These are phyloP conservation scores for Botrytis aclada DNA, from an alignment of 2,329 filamentous ascomycete genomes.

Conservation along the genomic window DNA sequence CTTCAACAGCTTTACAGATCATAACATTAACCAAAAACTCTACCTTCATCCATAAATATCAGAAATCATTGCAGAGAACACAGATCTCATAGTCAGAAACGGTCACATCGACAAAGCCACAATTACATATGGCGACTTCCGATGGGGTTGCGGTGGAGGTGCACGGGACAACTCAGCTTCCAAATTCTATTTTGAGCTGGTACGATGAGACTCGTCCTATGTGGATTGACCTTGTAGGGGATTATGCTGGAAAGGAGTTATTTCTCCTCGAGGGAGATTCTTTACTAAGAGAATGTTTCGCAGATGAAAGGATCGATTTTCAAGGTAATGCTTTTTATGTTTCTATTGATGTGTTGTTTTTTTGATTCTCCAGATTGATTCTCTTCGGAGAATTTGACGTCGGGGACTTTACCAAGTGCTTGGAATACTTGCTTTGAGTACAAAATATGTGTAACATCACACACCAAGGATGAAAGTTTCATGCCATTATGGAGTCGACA, in stretches of 20 bases:
- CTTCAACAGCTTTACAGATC: background rate
- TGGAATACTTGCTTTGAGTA: background rate
- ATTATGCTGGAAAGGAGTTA: constrained; percentile 70
- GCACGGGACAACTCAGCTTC: constrained; percentile 22
- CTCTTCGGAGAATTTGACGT: constrained; percentile 1
- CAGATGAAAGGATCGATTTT: constrained; percentile 63
- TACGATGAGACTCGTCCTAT: constrained; percentile 45
- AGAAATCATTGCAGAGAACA: constrained; percentile 2
- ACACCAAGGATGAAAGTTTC: background rate
- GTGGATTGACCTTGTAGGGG: constrained; percentile 65
- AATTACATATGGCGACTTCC: constrained; percentile 13
- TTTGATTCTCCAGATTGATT: background rate
- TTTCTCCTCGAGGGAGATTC: constrained; percentile 74
- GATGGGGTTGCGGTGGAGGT: constrained; percentile 10
- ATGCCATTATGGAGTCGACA: background rate
- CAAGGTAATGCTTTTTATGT: constrained; percentile 40
- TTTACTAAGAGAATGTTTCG: constrained; percentile 61
- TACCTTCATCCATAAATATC: constrained; percentile 4
- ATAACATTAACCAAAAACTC: background rate
- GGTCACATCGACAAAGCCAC: constrained; percentile 10
- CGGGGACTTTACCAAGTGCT: background rate
- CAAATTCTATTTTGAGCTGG: constrained; percentile 34
- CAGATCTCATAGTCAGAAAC: background rate
- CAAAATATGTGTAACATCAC: background rate
- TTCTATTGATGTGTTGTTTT: background rate